Percentiles rank a stretch among this genome's conserved stretches.
phyloP scores from a whole-genome alignment of 2,329 filamentous ascomycete species.

The Fusarium fujikuroi region DNA sequence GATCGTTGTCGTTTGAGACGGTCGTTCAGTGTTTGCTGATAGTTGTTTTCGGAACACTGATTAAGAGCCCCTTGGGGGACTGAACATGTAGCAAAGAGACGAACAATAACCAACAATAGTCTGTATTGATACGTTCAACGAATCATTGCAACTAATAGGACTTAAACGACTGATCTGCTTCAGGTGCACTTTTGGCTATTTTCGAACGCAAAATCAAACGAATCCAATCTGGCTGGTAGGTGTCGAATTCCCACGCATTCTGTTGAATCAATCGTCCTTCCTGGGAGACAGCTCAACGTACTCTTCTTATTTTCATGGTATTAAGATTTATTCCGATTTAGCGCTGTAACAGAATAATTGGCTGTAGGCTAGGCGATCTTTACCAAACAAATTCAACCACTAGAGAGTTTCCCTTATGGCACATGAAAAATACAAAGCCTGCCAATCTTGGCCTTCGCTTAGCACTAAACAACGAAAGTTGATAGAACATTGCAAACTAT shows the following conservation, averaged over 20 bases:
- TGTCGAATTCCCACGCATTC: too few species aligned
- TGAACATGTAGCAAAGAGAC: background rate
- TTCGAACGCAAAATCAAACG: background rate
- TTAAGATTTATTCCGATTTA: accelerated
- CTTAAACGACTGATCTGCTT: background rate
- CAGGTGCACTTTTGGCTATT: accelerated
- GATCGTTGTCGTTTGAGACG: too few species aligned
- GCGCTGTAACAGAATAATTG: background rate
- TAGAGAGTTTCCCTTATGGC: background rate
- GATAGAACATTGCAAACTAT: background rate
- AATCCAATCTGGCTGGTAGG: background rate
- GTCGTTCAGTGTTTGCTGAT: background rate
- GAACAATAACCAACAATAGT: background rate
- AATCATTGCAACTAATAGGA: accelerated
- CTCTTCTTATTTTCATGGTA: too few species aligned
- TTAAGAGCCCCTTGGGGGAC: background rate
- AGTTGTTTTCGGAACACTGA: background rate
- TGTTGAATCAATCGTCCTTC: too few species aligned
- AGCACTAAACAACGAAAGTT: accelerated
- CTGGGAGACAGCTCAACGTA: too few species aligned
- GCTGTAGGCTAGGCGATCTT: background rate
- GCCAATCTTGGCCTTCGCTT: background rate
- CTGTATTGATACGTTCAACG: background rate
- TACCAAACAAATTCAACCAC: background rate
- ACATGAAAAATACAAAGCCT: background rate